phyloP scores from a whole-genome alignment of 345 rosid genomes.

The Hirschfeldia incana region DNA sequence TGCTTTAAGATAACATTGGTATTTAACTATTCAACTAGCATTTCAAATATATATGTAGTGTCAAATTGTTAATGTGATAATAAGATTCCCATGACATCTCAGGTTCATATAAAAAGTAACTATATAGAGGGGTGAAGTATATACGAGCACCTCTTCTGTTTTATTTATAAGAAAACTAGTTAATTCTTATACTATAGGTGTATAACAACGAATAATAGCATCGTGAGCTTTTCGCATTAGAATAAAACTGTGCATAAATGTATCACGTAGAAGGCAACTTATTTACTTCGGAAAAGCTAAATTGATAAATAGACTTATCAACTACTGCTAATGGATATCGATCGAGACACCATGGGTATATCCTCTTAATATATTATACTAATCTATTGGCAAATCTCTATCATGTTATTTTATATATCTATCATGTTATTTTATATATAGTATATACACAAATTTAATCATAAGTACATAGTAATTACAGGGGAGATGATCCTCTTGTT shows the following conservation, averaged over 20 bases:
- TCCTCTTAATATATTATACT: background rate
- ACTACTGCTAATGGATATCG: slow-evolving; percentile 30
- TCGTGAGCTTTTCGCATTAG: background rate
- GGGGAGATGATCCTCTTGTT: background rate
- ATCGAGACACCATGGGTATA: slow-evolving; percentile 7
- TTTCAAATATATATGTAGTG: background rate
- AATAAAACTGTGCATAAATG: background rate
- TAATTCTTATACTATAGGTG: background rate
- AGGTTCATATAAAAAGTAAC: background rate
- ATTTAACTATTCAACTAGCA: background rate
- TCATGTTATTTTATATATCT: background rate
- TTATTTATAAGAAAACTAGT: background rate
- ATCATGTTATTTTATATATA: background rate
- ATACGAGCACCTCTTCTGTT: background rate
- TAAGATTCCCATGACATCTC: slow-evolving; percentile 26
- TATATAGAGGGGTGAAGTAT: background rate
- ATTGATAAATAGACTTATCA: slow-evolving; percentile 17
- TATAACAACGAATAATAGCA: background rate
- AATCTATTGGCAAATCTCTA: background rate
- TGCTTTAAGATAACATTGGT: background rate
- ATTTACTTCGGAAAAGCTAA: slow-evolving; percentile 12
- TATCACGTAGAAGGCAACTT: slow-evolving; percentile 17
- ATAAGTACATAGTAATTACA: background rate
- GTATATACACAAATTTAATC: background rate
- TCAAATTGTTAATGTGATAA: slow-evolving; percentile 3